Base-by-base conservation (phyloP, 495 filamentous ascomycete genomes). In the Chaetomidium leptoderma region DNA sequence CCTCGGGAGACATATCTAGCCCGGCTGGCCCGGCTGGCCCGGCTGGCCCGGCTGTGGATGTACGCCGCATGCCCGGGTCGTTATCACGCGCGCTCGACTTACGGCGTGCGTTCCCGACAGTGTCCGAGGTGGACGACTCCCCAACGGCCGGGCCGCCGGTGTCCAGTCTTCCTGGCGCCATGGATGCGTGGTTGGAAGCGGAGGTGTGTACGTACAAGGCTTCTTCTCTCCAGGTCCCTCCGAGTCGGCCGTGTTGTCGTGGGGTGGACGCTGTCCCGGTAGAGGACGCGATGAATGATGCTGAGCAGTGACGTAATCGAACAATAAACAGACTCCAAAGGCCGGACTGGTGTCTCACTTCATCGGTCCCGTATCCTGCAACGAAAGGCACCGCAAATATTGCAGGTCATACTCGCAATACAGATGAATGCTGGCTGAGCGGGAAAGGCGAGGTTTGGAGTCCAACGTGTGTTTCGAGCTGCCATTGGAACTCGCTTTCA, bases 1-100 rank as follows among this genome's bases (percentile, higher is more conserved):
- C 56, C 26, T 63, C 63, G 27, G 66, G 63, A 45, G 26, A 4
- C 27, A 26, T 36, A 14, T 9, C 19, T 27, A 33, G 8, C 1
- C 11, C 33, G 23, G 4, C 2, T 3, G n/a, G 19, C 4, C 32
- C 48, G 32, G 21, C 37, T 27, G 48, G 8, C 1, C 11, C 33
- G 23, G 4, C 2, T 3, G n/a, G 19, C 4, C 32, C 48, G 32
- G 21, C 37, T 1, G 37, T 32, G n/a, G 52, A 45, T 17, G 27
- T 19, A 10, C 52, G 52, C 7, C 40, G 44, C 26, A 47, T 44
- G 9, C 0, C n/a, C n/a, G 14, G 26, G 14, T 10, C 8, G 24
- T 30, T 29, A 2, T 6, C 40, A 44, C 40, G 44, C 11, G 6
- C 24, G 44, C 24, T 30, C 4, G 27, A 47, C 44, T 17, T 27